Evolutionary conservation across 2,329 filamentous ascomycete species (phyloP), one percentile per base, ranked within the genome.

Genomic region (Aureobasidium lini): DNA sequence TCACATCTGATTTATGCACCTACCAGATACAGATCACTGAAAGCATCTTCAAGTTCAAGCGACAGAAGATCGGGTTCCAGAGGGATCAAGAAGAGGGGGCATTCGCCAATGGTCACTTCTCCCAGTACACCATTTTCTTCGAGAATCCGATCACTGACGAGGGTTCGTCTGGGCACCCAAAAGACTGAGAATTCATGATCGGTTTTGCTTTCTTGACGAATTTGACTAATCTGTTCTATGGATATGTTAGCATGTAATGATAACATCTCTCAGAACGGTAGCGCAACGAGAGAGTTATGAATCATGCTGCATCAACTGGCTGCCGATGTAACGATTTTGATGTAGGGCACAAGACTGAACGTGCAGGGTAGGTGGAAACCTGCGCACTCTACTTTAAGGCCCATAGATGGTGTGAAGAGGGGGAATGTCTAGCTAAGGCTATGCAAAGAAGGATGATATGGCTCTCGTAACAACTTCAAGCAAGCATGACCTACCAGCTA

Each of bases 101-200:
- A 84, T 72, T 97, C 92, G 60, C 86, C 82, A 64, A 97, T 87
- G 68, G 85, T 96, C 63, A 92, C 88, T 71, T 99, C 94, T 60
- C 94, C 95, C 50, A 96, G 81, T 13, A 99, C 90, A 29, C 93
- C 94, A 40, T 90, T 88, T 70, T 96, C 91, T 73, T 99, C 94
- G 40, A 99, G 80, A 50, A 97, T 83, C 70, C 91, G 87, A 71
- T 97, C 91, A 66, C 90, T 94, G 58, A 97, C 87, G 58, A 95
- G 79, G 4, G 94, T 97, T 62, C 94, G 88, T 60, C 94, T 85
- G 6, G 95, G 93, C 43, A 95, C 89, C 89, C 94, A 97, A 71
- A 96, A 93, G 66, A 99, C 88, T 63, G 92, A 93, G 71, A 97
- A 96, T 67, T 99, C 93, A 81, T 99, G 94, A 65, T 91, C 89